Base-by-base conservation (phyloP, 805 yeast genomes). In the Sungouiozyma ichnusensis region DNA sequence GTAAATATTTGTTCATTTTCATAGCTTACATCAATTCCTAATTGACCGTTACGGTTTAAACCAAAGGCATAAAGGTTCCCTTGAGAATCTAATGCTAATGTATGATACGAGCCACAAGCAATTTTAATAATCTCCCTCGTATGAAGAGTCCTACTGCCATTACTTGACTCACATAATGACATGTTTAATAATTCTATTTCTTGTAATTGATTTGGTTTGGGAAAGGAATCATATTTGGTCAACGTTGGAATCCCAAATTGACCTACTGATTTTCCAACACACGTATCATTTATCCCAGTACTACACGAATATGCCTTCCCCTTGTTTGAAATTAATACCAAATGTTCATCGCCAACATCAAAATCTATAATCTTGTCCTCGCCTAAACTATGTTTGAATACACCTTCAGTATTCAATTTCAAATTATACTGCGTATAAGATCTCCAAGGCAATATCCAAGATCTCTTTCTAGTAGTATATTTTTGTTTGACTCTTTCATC, bases 31-130 rank as follows among this genome's bases (percentile, higher is more conserved):
- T 77, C 77, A 37, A 76, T 68, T 9, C 90, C 95, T 42, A 90
- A 68, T 54, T 92, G 90, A n/a, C 97, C 97, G 58, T 65, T 76
- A 3, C 75, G 68, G 58, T 90, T 90, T 44, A 75, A 74, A 18
- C 98, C 98, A 76, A 92, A 88, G 1, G 86, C 73, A 76, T 81
- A 83, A n/a, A 86, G 65, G 40, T 69, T 68, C 7, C 90, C 92
- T n/a, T 66, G 54, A 1, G 66, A 52, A 51, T 85, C 90, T n/a
- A 74, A 58, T 5, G 79, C 90, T 29, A 87, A 58, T 3, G 87
- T 75, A 62, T 86, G 94, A 57, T 68, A 69, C 38, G 71, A 68
- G 8, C 97, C 97, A 44, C 84, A 67, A 1, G 92, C 85, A 35
- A 90, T 71, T 50, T 75, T 66, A 3, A 53, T 61, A 40, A 85